Evolutionary conservation across 768 basidiomycete species (phyloP).

Genomic region (Tulasnella sp.): DNA sequence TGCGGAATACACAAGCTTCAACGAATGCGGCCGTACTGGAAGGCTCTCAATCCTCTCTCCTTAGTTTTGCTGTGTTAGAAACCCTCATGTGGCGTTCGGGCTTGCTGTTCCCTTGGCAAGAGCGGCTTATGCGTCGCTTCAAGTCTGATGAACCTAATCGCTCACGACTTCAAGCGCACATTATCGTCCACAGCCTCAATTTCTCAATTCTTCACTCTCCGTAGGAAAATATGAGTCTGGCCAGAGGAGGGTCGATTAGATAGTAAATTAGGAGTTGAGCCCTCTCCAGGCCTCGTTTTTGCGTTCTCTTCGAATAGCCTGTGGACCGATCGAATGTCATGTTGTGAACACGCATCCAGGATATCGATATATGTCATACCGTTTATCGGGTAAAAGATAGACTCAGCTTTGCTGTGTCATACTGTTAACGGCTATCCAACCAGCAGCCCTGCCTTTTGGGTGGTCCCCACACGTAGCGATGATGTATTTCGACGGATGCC

Average conservation of each 20-base stretch:
- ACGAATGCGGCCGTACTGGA: too few species aligned
- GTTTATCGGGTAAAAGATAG: background rate
- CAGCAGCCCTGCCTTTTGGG: constrained; percentile 18
- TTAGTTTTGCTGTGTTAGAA: too few species aligned
- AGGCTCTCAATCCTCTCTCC: too few species aligned
- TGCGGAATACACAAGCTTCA: too few species aligned
- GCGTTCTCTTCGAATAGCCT: background rate
- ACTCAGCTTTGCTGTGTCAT: background rate
- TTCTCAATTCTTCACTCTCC: background rate
- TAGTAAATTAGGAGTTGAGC: background rate
- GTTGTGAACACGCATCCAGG: background rate
- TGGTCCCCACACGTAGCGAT: constrained; percentile 28
- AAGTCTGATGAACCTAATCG: too few species aligned
- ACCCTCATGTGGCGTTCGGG: too few species aligned
- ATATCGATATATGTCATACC: background rate
- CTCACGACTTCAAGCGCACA: too few species aligned
- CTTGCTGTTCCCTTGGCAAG: too few species aligned
- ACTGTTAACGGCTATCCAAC: background rate
- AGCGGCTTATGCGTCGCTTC: too few species aligned
- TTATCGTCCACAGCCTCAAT: background rate
- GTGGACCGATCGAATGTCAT: background rate
- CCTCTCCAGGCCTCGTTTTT: background rate
- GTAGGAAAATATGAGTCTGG: background rate
- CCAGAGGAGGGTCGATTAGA: background rate
- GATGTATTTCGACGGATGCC: constrained; percentile 25